phyloP scores from a whole-genome alignment of 1,284 basidiomycete species.

The Kwoniella shivajii region DNA sequence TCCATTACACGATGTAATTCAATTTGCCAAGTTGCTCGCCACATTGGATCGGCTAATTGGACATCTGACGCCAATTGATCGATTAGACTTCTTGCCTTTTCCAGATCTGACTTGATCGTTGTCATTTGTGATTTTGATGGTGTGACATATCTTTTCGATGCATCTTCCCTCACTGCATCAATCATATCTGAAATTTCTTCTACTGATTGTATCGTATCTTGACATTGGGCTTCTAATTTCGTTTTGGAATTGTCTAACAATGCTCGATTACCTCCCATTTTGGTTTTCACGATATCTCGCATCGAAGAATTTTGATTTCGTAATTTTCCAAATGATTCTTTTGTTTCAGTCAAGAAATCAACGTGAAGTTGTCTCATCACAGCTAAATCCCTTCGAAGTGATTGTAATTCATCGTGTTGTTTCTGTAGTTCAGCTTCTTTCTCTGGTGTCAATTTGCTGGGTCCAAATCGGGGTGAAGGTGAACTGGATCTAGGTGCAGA shows the following conservation, averaged over 20 bases:
- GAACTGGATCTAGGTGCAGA: conserved; percentile 4
- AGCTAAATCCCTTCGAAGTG: conserved; percentile 86
- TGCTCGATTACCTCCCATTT: conserved; percentile 81
- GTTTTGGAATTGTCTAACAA: conserved; percentile 90
- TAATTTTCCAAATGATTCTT: conserved; percentile 74
- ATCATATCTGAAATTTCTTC: conserved; percentile 93
- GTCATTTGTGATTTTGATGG: conserved; percentile 76
- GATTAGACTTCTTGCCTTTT: conserved; percentile 69
- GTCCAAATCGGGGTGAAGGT: conserved; percentile 9
- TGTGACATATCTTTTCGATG: conserved; percentile 82
- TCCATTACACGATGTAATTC: conserved; percentile 96
- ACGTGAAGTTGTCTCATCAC: conserved; percentile 91
- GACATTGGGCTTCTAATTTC: conserved; percentile 83
- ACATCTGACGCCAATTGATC: conserved; percentile 81
- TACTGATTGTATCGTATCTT: conserved; percentile 86
- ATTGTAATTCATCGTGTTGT: conserved; percentile 93
- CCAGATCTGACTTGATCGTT: conserved; percentile 73
- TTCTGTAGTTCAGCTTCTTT: conserved; percentile 69
- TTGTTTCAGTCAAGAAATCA: conserved; percentile 88
- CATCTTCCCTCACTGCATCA: conserved; percentile 88
- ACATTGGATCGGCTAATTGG: conserved; percentile 87
- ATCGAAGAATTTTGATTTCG: conserved; percentile 83
- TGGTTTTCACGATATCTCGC: conserved; percentile 76
- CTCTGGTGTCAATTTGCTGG: conserved; percentile 5
- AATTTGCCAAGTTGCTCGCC: conserved; percentile 98